Base-by-base conservation (phyloP, 257 asterid genomes). In the Penstemon newberryi region DNA sequence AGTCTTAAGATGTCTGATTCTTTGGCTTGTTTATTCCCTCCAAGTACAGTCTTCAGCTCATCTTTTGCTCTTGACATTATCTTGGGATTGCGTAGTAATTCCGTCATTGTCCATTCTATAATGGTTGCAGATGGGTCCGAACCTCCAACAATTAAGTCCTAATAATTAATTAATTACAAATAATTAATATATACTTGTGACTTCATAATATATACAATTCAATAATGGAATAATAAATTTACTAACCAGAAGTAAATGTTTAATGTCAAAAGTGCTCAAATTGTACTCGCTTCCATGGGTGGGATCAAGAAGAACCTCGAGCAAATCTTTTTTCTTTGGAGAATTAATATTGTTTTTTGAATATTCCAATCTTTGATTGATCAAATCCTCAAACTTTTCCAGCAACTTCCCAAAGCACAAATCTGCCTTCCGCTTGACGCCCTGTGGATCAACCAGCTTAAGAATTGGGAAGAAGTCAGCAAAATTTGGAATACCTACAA, bases 281-380 rank as follows among this genome's bases (percentile, higher is more conserved):
- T 38, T 19, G 8, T 45, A 25, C 33, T 25, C 46, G 2, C 15
- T 41, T n/a, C 11, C 44, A 7, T 64, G 40, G 38, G 3, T 45
- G 33, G 56, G 76, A 72, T 72, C 77, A 36, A 72, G 45, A 5
- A 72, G 77, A 25, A 18, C 58, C 40, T 73, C 72, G 8, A 73
- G 44, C 18, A 66, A 13, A 60, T 73, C 78, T 49, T 66, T 47
- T 52, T 9, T 73, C 44, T 46, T 42, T 40, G 72, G 19, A 3
- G 10, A 52, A 3, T 33, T 3, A 19, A 5, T 52, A 25, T 25
- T 25, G 33, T 25, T 2, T 37, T 69, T 67, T 5, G 25, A 45
- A 25, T 25, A 2, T 53, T 55, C 5, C 49, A 42, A 13, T 40
- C 78, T 40, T 40, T 67, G 60, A 18, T 61, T 9, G 11, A 74